Evolutionary conservation across 2,329 filamentous ascomycete genomes (phyloP).

Genomic region (Ophiostoma quercus): DNA sequence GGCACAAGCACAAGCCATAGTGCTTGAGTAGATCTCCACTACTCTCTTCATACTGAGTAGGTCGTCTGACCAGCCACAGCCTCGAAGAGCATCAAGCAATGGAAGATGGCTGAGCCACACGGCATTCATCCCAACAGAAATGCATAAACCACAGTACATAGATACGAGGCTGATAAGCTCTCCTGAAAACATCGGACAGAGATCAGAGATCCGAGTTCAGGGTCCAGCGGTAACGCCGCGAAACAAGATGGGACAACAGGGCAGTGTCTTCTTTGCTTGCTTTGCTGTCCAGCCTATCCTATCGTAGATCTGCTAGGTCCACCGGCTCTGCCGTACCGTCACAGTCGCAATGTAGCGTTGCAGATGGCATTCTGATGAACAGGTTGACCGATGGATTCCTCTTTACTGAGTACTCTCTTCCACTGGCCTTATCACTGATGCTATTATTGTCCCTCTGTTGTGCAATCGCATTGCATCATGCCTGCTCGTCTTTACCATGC

Average conservation of each 20-base stretch:
- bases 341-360: background rate
- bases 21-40: no score
- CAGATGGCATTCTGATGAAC: background rate
- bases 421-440: background rate
- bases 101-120: background rate
- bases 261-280: background rate
- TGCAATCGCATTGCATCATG: slow-evolving; percentile 7
- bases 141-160: background rate
- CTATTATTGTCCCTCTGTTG: background rate
- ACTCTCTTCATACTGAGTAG: no score
- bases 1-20: background rate
- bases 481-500: background rate
- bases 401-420: background rate
- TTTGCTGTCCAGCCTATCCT: background rate
- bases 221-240: background rate
- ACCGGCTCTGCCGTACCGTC: background rate
- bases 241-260: background rate
- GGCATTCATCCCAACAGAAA: background rate
- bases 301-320: background rate
- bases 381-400: background rate
- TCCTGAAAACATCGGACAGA: no score
- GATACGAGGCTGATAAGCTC: slow-evolving; percentile 8
- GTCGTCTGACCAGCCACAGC: background rate
- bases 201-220: background rate
- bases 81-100: background rate